These are phyloP conservation scores for Gremmenia infestans DNA, from an alignment of 2,329 filamentous ascomycete genomes.

Conservation along the genomic window DNA sequence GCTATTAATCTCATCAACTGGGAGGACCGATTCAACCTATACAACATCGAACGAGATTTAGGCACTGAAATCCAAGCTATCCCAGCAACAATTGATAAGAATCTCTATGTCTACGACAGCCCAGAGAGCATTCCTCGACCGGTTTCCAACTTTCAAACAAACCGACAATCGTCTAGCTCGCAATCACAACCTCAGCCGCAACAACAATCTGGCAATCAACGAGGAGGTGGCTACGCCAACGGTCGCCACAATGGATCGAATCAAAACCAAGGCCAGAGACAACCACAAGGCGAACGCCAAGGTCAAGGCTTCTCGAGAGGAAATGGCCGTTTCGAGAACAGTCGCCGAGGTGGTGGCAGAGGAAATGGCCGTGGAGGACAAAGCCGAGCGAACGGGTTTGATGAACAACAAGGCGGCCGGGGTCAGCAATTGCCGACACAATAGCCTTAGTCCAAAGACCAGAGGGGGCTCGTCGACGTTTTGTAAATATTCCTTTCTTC, in stretches of 20 bases:
- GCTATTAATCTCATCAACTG: constrained; percentile 99
- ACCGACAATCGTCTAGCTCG: constrained; percentile 22
- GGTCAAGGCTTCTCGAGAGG: constrained; percentile 26
- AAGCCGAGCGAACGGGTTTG: constrained; percentile 27
- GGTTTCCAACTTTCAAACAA: constrained; percentile 45
- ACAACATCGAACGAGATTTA: constrained; percentile 96
- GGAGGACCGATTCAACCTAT: constrained; percentile 98
- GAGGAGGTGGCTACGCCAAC: constrained; percentile 23
- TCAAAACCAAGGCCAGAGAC: constrained; percentile 24
- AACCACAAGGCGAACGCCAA: constrained; percentile 24
- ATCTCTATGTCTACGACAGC: constrained; percentile 94
- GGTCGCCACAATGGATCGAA: constrained; percentile 25
- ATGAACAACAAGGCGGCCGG: constrained; percentile 30
- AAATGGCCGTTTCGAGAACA: constrained; percentile 23
- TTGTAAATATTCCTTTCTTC: constrained; percentile 32
- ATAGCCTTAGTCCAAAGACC: constrained; percentile 17
- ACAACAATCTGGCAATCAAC: constrained; percentile 23
- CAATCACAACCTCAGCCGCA: constrained; percentile 20
- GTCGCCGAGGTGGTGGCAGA: constrained; percentile 27
- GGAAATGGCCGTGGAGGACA: constrained; percentile 27
- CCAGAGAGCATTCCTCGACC: constrained; percentile 92
- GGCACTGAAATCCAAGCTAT: constrained; percentile 98
- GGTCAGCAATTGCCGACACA: constrained; percentile 27
- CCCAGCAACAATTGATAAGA: constrained; percentile 90
- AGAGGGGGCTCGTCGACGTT: constrained; percentile 14